phyloP scores from a whole-genome alignment of 805 yeast species.

The Lipomyces lipofer region DNA sequence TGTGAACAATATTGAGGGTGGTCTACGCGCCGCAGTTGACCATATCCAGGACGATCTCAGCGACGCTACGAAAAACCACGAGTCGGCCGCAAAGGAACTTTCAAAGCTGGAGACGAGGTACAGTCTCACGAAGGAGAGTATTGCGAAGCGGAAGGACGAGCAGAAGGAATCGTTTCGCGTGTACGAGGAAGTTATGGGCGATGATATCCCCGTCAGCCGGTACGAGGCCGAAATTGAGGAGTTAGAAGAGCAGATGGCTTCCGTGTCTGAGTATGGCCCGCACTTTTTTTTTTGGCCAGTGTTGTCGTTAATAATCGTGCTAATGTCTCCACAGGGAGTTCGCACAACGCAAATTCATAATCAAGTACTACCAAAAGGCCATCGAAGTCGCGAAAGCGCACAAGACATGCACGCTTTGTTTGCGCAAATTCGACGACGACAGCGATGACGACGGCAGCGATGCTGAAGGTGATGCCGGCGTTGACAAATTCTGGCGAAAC shows the following conservation, averaged over 20 bases:
- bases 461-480: constrained; percentile 34
- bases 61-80: constrained; percentile 16
- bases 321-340: constrained; percentile 6
- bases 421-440: constrained; percentile 56
- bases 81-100: constrained; percentile 29
- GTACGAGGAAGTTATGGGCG: constrained; percentile 28
- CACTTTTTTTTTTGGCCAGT: too few relatives aligned
- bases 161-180: background rate
- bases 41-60: constrained; percentile 32
- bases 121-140: constrained; percentile 24
- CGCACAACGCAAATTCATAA: constrained; percentile 68
- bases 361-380: constrained; percentile 70
- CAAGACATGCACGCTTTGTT: constrained; percentile 71
- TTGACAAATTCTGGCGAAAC: constrained; percentile 35
- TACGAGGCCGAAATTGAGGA: constrained; percentile 55
- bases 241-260: constrained; percentile 62
- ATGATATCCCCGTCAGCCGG: constrained; percentile 47
- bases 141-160: constrained; percentile 17
- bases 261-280: constrained; percentile 53
- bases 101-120: constrained; percentile 30
- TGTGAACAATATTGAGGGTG: constrained; percentile 21
- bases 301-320: background rate
- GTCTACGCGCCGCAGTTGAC: constrained; percentile 28
- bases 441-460: constrained; percentile 5
- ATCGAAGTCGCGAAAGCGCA: constrained; percentile 57